Evolutionary conservation across 495 filamentous ascomycete species (phyloP).

Genomic region (Penicillium alfredii): DNA sequence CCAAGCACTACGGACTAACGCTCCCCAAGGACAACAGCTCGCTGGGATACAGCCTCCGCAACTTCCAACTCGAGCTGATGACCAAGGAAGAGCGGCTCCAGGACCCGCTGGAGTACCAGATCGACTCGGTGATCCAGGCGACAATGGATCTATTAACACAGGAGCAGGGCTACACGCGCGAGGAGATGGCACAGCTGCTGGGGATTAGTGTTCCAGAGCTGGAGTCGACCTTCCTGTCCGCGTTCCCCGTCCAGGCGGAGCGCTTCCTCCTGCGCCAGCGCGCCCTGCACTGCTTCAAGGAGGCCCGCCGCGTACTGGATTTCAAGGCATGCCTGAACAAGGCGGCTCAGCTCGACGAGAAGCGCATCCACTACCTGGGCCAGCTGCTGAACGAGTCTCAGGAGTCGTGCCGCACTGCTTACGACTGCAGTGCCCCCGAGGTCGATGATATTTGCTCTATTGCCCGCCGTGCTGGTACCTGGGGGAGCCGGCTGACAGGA

Average conservation of each 20-base stretch:
- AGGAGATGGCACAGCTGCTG: slow-evolving; percentile 74
- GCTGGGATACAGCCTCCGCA: slow-evolving; percentile 74
- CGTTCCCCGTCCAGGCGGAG: slow-evolving; percentile 82
- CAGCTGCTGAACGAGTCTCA: slow-evolving; percentile 85
- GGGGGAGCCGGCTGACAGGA: slow-evolving; percentile 83
- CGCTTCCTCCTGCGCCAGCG: slow-evolving; percentile 83
- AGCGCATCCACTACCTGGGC: slow-evolving; percentile 67
- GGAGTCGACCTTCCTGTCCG: slow-evolving; percentile 65
- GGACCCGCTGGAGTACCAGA: slow-evolving; percentile 56
- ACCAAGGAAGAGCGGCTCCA: slow-evolving; percentile 51
- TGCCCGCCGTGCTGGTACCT: slow-evolving; percentile 69
- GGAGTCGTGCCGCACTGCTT: slow-evolving; percentile 71
- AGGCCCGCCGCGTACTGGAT: slow-evolving; percentile 78
- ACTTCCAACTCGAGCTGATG: slow-evolving; percentile 79
- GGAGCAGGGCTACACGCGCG: slow-evolving; percentile 78
- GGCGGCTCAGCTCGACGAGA: slow-evolving; percentile 46
- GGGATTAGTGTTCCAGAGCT: slow-evolving; percentile 63
- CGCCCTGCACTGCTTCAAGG: slow-evolving; percentile 82
- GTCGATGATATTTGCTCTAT: slow-evolving; percentile 81
- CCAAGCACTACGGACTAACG: slow-evolving; percentile 53
- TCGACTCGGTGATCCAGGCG: slow-evolving; percentile 60
- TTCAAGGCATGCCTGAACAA: slow-evolving; percentile 67
- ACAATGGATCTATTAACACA: slow-evolving; percentile 59
- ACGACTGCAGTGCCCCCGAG: slow-evolving; percentile 86
- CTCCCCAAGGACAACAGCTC: slow-evolving; percentile 78